These are phyloP conservation scores for Globisporangium apiculatum DNA, from an alignment of 352 stramenopile genomes.

Conservation along the genomic window DNA sequence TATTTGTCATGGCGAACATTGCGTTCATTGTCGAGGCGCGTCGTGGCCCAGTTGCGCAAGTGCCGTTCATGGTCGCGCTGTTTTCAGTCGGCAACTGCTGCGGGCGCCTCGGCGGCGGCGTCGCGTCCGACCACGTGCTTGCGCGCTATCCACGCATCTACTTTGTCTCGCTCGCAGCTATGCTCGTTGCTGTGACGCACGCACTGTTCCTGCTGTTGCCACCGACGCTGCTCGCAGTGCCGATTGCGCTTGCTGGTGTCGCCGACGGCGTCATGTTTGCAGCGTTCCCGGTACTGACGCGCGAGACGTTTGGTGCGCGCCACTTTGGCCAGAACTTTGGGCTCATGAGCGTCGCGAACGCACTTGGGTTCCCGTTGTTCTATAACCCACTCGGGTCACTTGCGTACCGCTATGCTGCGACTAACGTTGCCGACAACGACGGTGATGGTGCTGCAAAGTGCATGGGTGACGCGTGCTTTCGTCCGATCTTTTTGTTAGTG, in stretches of 20 bases:
- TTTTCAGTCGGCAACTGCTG: slow-evolving; percentile 69
- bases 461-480: slow-evolving; percentile 49
- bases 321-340: slow-evolving; percentile 83
- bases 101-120: slow-evolving; percentile 42
- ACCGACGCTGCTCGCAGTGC: slow-evolving; percentile 30
- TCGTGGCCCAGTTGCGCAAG: slow-evolving; percentile 32
- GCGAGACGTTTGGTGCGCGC: slow-evolving; percentile 55
- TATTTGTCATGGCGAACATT: slow-evolving; percentile 81
- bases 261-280: slow-evolving; percentile 73
- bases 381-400: slow-evolving; percentile 60
- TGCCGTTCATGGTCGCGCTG: slow-evolving; percentile 55
- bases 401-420: slow-evolving; percentile 37
- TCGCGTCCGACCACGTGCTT: slow-evolving; percentile 55
- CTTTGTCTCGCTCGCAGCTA: slow-evolving; percentile 44
- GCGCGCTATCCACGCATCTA: slow-evolving; percentile 42
- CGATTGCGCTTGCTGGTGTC: slow-evolving; percentile 49
- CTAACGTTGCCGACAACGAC: slow-evolving; percentile 18
- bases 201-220: slow-evolving; percentile 48
- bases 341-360: slow-evolving; percentile 67
- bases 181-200: slow-evolving; percentile 56
- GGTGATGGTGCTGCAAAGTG: slow-evolving; percentile 40
- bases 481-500: slow-evolving; percentile 53
- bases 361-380: slow-evolving; percentile 64
- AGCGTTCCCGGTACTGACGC: slow-evolving; percentile 56
- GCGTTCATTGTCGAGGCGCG: slow-evolving; percentile 70